Evolutionary conservation across 2,329 filamentous ascomycete genomes (phyloP), one percentile per base, ranked within the genome.

Genomic region (Fusarium cyanostomum): DNA sequence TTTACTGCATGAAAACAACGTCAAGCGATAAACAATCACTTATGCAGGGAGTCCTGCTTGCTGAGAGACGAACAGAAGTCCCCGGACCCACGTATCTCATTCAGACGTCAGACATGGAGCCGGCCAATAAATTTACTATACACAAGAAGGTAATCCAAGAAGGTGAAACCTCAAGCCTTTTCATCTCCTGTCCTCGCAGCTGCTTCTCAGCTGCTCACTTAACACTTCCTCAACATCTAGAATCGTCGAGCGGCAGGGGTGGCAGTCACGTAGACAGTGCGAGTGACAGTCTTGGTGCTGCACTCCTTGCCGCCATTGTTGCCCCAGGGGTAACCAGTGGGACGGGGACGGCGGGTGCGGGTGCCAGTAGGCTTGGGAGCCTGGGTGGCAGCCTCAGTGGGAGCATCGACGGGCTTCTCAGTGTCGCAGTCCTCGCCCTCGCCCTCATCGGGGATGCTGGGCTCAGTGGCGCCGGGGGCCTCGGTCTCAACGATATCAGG

Each of bases 241-340:
- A 55, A 57, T 33, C 42, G 37, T 18, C 56, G 30, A 28, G 21
- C 44, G 21, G 43, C 39, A 30, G 56, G 24, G 18, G 65, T 67
- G 8, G 64, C 61, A 50, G 68, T 71, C 39, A 71, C 68, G 28
- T 71, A 71, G 52, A 68, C 62, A 1, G 68, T 71, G 9, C 55
- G 49, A 31, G 55, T 68, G 3, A 71, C 62, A 8, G 68, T 71
- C 48, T 52, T 57, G 10, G 42, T 38, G 16, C 28, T 26, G 48
- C 68, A 71, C n/a, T 57, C 27, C 43, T 56, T 55, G 41, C 54
- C 28, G 7, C n/a, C 8, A 16, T 33, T 16, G 35, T 43, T 49
- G 16, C 31, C 57, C 30, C 34, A 53, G 9, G 46, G 43, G 41
- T 49, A 50, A 12, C 35, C 21, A n/a, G 64, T 52, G 16, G 52